phyloP scores from a whole-genome alignment of 495 filamentous ascomycete genomes.

The Aspergillus conjunctus region DNA sequence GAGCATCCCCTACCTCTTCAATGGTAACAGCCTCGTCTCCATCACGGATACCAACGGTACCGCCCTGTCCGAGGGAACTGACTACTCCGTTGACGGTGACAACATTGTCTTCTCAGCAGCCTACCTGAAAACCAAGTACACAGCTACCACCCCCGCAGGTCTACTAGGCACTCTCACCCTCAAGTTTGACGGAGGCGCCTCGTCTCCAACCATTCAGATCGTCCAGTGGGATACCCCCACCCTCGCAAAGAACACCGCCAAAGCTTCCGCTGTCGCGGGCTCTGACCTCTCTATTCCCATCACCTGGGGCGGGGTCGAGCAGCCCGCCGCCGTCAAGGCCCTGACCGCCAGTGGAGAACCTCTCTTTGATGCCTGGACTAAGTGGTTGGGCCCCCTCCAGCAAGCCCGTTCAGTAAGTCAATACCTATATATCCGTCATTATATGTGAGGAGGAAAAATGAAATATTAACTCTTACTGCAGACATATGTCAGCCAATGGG shows the following conservation, averaged over 20 bases:
- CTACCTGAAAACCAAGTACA: conserved; percentile 50
- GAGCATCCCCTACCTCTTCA: conserved; percentile 51
- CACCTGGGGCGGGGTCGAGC: conserved; percentile 50
- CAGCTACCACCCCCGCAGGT: conserved; percentile 41
- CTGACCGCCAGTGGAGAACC: conserved; percentile 48
- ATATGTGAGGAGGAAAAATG: not conserved
- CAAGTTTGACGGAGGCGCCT: conserved; percentile 50
- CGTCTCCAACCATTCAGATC: conserved; percentile 46
- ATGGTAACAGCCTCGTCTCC: conserved; percentile 55
- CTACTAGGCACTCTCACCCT: conserved; percentile 54
- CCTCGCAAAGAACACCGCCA: conserved; percentile 41
- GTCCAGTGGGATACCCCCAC: conserved; percentile 54
- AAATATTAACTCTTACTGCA: conserved; percentile 8
- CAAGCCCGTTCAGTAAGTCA: conserved; percentile 47
- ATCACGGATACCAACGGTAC: conserved; percentile 44
- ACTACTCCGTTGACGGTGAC: conserved; percentile 49
- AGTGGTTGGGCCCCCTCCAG: conserved; percentile 57
- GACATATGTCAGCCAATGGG: conserved; percentile 54
- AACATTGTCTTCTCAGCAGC: conserved; percentile 50
- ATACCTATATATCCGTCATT: not conserved
- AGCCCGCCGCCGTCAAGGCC: conserved; percentile 57
- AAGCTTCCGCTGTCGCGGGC: conserved; percentile 40
- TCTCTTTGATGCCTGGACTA: conserved; percentile 60
- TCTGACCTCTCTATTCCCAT: conserved; percentile 54
- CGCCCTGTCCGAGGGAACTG: conserved; percentile 34